Conservation (phyloP, 2,329 filamentous ascomycete species). For the Cryphonectria parasitica region DNA sequence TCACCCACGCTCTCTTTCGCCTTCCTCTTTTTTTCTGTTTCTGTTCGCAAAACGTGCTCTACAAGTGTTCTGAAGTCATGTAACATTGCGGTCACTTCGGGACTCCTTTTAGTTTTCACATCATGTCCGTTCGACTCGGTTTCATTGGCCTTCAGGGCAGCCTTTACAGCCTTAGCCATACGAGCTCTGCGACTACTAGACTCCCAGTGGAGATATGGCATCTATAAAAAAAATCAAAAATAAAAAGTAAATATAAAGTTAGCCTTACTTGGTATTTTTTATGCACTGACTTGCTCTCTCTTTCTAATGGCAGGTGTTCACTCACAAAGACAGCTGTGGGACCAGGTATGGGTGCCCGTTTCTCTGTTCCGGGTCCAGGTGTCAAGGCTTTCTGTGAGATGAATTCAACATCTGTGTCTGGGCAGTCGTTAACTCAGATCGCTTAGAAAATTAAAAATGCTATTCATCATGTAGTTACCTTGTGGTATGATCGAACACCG, state of each 20-base stretch:
- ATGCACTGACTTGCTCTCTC: background rate
- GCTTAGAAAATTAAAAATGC: background rate
- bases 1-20: background rate
- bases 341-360: background rate
- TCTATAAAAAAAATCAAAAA: too few relatives aligned
- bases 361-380: background rate
- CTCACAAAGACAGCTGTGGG: background rate
- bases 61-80: background rate
- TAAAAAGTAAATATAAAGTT: too few relatives aligned
- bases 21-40: background rate
- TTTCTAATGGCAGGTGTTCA: background rate
- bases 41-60: background rate
- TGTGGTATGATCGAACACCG: slow-evolving; percentile 10
- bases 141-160: background rate
- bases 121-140: background rate
- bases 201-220: slow-evolving; percentile 27
- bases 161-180: slow-evolving; percentile 5
- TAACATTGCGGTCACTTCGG: background rate
- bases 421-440: background rate
- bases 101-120: background rate
- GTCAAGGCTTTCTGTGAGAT: background rate
- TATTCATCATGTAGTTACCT: background rate
- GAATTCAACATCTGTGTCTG: background rate
- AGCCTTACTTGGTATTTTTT: background rate
- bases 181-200: background rate